Conservation (phyloP, 2,329 filamentous ascomycete species). For the Hypoxylon sp. region DNA sequence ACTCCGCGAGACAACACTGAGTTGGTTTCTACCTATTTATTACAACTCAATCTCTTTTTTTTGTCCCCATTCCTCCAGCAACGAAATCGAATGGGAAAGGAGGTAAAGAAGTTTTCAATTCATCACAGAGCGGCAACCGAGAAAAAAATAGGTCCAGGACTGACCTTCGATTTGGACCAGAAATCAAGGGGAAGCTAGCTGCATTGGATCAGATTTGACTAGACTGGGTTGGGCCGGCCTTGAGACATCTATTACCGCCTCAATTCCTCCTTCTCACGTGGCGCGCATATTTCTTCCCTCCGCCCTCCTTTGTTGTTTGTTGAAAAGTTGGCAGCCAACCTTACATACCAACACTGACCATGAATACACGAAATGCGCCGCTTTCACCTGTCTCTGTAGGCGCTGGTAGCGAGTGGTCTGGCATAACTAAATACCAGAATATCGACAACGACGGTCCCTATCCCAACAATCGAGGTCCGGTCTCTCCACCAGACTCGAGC, state of each 20-base stretch:
- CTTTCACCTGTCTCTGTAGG: slow-evolving; percentile 87
- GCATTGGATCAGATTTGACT: slow-evolving; percentile 36
- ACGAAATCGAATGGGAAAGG: slow-evolving; percentile 24
- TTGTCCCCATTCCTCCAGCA: slow-evolving; percentile 3
- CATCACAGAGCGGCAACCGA: slow-evolving; percentile 12
- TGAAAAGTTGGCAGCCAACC: slow-evolving; percentile 37
- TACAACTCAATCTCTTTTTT: slow-evolving; percentile 11
- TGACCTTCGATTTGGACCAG: slow-evolving; percentile 22
- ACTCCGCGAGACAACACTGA: slow-evolving; percentile 13
- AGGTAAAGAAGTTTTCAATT: slow-evolving; percentile 19
- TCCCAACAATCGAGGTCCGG: slow-evolving; percentile 69
- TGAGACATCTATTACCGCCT: slow-evolving; percentile 39
- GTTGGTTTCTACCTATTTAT: slow-evolving; percentile 16
- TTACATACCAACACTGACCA: slow-evolving; percentile 59
- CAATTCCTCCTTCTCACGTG: slow-evolving; percentile 45
- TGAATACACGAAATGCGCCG: slow-evolving; percentile 82
- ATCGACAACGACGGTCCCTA: slow-evolving; percentile 68
- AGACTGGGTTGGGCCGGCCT: slow-evolving; percentile 29
- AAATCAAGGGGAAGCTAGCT: slow-evolving; percentile 34
- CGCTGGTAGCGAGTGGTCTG: slow-evolving; percentile 83
- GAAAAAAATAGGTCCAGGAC: slow-evolving; percentile 4
- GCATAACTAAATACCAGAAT: slow-evolving; percentile 75
- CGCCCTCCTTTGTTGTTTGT: slow-evolving; percentile 45
- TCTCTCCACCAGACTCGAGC: slow-evolving; percentile 79
- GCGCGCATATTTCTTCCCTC: slow-evolving; percentile 37